Base-by-base conservation (phyloP, 2,329 filamentous ascomycete genomes). In the Alternaria novae-zelandiae region DNA sequence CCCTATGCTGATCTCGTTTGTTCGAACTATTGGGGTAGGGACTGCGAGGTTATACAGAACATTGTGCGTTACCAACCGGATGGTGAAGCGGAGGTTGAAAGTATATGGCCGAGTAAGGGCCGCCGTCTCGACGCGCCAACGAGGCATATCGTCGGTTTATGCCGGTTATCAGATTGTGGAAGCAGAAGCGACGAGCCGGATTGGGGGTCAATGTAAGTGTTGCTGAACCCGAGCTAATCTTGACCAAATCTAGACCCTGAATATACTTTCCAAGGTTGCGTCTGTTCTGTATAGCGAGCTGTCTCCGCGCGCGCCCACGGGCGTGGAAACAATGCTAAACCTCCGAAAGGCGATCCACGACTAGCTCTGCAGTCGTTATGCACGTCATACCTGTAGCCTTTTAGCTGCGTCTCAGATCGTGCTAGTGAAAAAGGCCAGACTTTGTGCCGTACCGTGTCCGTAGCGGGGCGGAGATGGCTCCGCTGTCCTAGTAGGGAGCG, bases 301-400 rank as follows among this genome's bases (percentile, higher is more conserved):
- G 53, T 57, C 53, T 60, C 51, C 58, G 49, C 58, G 47, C 13
- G 36, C 36, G 36, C 36, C 44, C 44, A 41, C 41, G 21, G 28
- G 21, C 54, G 54, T 49, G 55, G 55, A 30, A 53, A 36, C 26
- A 32, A 57, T 53, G 57, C 30, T 53, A 57, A 61, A 56, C n/a
- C 54, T 57, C 61, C 60, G 56, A 63, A 41, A 41, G 28, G 43
- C 54, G 59, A 63, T 63, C 59, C 45, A 47, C 51, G 25, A 36
- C 44, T 62, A 63, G 58, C 54, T 61, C 60, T 47, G 28, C 28
- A 41, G 43, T 43, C 46, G 30, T 46, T 20, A 62, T 68, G 66
- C 66, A 66, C 64, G 64, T 68, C 64, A 68, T 60, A 57, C n/a
- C 44, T 45, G 53, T 54, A 55, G 54, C 46, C 61, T 64, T 41